Evolutionary conservation across 2,329 filamentous ascomycete species (phyloP).

Genomic region (Clarireedia homoeocarpa): DNA sequence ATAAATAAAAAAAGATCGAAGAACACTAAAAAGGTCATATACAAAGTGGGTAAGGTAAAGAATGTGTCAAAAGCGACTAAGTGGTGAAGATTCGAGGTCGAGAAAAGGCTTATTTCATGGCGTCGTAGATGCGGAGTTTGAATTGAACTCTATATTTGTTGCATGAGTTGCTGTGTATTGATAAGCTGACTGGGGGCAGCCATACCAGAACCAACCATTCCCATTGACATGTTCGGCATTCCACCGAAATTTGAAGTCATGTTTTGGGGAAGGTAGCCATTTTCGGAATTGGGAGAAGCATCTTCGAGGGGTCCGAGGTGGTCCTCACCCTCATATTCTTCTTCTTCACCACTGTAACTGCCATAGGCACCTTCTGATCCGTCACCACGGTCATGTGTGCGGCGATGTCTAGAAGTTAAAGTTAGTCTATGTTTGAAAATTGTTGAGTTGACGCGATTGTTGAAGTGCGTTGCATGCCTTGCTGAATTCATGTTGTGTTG

Average conservation of each 20-base stretch:
- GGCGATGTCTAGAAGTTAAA: slow-evolving; percentile 46
- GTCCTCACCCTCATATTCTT: slow-evolving; percentile 76
- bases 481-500: slow-evolving; percentile 15
- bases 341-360: slow-evolving; percentile 60
- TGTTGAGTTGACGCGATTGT: slow-evolving; percentile 30
- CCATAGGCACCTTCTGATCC: slow-evolving; percentile 55
- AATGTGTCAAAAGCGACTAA: slow-evolving; percentile 7
- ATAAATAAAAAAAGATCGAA: slow-evolving; percentile 11
- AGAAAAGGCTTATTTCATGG: neutral
- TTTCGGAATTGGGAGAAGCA: slow-evolving; percentile 64
- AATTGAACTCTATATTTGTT: slow-evolving; percentile 22
- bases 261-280: slow-evolving; percentile 45
- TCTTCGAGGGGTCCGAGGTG: slow-evolving; percentile 75
- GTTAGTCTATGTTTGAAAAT: slow-evolving; percentile 20
- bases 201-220: slow-evolving; percentile 28
- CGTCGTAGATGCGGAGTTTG: neutral
- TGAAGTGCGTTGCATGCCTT: slow-evolving; percentile 7
- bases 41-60: slow-evolving; percentile 7
- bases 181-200: slow-evolving; percentile 32
- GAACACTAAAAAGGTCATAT: slow-evolving; percentile 9
- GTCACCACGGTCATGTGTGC: slow-evolving; percentile 76
- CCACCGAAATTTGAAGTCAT: slow-evolving; percentile 21
- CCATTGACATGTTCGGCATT: slow-evolving; percentile 16
- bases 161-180: slow-evolving; percentile 29
- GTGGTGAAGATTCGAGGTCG: neutral